Evolutionary conservation across 1,139 yeast genomes (phyloP).

Genomic region (Geotrichum europaeum): DNA sequence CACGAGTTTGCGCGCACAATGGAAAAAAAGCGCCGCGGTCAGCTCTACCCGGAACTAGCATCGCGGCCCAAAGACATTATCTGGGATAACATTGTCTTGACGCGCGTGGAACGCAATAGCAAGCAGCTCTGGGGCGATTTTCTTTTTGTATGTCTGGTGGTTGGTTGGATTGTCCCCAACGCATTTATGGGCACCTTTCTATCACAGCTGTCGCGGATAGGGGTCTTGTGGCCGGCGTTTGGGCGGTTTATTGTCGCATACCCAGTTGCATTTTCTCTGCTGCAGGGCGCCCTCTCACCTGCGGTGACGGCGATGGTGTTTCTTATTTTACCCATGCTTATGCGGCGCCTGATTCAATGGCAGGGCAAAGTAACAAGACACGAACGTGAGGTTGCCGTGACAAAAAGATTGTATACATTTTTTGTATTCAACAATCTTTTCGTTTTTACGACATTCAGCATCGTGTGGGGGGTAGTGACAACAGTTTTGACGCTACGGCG

Average conservation of each 20-base stretch:
- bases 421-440: slow-evolving; percentile 38
- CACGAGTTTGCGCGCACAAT: slow-evolving; percentile 27
- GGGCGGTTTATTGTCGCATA: slow-evolving; percentile 29
- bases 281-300: slow-evolving; percentile 40
- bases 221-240: slow-evolving; percentile 36
- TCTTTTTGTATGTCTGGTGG: slow-evolving; percentile 29
- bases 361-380: slow-evolving; percentile 38
- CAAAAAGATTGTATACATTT: slow-evolving; percentile 36
- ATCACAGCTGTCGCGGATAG: slow-evolving; percentile 36
- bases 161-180: slow-evolving; percentile 39
- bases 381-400: slow-evolving; percentile 38
- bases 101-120: slow-evolving; percentile 29
- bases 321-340: slow-evolving; percentile 35
- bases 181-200: slow-evolving; percentile 40
- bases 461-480: slow-evolving; percentile 37
- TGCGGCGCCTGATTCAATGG: slow-evolving; percentile 37
- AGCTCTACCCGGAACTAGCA: slow-evolving; percentile 25
- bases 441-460: slow-evolving; percentile 37
- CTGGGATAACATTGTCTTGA: slow-evolving; percentile 36
- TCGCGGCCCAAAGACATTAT: slow-evolving; percentile 37
- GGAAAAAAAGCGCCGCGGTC: slow-evolving; percentile 10
- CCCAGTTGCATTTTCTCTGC: slow-evolving; percentile 32
- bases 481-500: slow-evolving; percentile 30
- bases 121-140: slow-evolving; percentile 37
- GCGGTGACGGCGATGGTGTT: slow-evolving; percentile 35